phyloP scores from a whole-genome alignment of 768 basidiomycete species.

The Russula brevipes region DNA sequence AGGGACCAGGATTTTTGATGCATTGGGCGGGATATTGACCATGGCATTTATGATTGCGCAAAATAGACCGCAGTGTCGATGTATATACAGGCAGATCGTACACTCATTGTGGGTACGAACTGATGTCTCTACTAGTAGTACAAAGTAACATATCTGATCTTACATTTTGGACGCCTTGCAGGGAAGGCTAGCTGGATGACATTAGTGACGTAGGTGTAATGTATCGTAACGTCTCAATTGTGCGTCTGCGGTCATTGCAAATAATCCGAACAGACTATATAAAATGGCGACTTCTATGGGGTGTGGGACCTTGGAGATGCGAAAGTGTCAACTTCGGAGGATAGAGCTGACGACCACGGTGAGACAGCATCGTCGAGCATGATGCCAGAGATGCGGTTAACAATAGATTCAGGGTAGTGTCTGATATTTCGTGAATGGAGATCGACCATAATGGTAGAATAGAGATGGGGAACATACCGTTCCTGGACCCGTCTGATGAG shows the following conservation, averaged over 20 bases:
- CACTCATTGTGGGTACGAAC: neutral
- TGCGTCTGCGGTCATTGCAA: neutral
- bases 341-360: conserved; percentile 34
- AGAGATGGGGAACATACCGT: conserved; percentile 43
- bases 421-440: conserved; percentile 34
- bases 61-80: neutral
- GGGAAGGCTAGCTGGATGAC: neutral
- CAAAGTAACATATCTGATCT: conserved; percentile 4
- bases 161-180: conserved; percentile 17
- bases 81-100: neutral
- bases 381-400: conserved; percentile 73
- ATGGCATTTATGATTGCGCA: too few relatives aligned
- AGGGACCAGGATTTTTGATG: too few relatives aligned
- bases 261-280: neutral
- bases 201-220: conserved; percentile 9
- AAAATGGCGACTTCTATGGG: conserved; percentile 4
- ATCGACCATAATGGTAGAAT: neutral
- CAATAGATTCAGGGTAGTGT: conserved; percentile 73
- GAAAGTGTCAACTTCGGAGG: conserved; percentile 12
- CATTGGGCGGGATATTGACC: too few relatives aligned
- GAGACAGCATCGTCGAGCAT: conserved; percentile 64
- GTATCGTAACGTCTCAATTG: neutral
- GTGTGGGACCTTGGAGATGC: conserved; percentile 11
- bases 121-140: conserved; percentile 17
- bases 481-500: conserved; percentile 68